A percentile compares a stretch with the other conserved stretches of the same genome.
Conservation (phyloP, 805 yeast genomes). For the Yamadazyma scolyti region DNA sequence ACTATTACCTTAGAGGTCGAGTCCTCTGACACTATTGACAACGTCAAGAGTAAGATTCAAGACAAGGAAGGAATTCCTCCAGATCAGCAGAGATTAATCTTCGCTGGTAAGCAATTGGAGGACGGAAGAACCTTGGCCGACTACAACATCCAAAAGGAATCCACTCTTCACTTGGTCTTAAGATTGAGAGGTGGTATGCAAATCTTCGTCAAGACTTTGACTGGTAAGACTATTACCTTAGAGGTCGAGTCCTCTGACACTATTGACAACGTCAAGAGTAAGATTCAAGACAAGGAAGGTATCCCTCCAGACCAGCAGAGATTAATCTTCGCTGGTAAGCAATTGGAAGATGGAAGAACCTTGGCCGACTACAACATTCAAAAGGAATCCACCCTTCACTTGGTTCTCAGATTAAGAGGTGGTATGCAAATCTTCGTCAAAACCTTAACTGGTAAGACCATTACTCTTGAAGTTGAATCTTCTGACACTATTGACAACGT, state of each 20-base stretch:
- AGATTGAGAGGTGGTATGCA: constrained; percentile 94
- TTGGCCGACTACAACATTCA: constrained; percentile 96
- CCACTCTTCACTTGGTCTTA: constrained; percentile 91
- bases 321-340: constrained; percentile 96
- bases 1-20: constrained; percentile 90
- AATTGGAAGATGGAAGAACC: constrained; percentile 94
- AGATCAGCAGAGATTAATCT: constrained; percentile 95
- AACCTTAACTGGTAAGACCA: constrained; percentile 60
- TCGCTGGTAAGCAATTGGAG: constrained; percentile 97
- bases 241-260: constrained; percentile 98
- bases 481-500: constrained; percentile 97
- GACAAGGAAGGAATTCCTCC: constrained; percentile 98
- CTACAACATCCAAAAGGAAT: constrained; percentile 98
- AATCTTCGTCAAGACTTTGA: constrained; percentile 32
- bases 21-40: constrained; percentile 96
- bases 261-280: constrained; percentile 93
- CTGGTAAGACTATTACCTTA: constrained; percentile 62
- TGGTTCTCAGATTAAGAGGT: constrained; percentile 97
- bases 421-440: constrained; percentile 68
- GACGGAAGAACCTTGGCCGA: constrained; percentile 95
- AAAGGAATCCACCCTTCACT: constrained; percentile 92
- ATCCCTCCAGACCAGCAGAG: constrained; percentile 98
- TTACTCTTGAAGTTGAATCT: constrained; percentile 94
- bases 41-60: constrained; percentile 94
- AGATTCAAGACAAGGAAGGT: constrained; percentile 97